Conservation (phyloP, 1,284 basidiomycete species). For the Ganoderma sinense region DNA sequence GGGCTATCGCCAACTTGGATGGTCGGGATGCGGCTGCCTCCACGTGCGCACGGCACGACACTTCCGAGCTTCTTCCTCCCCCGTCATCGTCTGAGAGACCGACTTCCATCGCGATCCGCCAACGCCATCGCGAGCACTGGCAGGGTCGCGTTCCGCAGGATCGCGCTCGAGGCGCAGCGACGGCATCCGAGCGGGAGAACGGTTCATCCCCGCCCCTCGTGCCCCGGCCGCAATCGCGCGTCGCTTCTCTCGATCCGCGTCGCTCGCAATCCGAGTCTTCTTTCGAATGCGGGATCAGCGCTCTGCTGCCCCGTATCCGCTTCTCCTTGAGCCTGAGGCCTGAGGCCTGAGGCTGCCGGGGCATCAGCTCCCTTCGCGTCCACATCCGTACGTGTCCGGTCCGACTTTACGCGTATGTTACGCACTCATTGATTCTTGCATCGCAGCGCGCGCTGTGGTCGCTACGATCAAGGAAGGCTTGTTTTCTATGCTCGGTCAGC, state of each 20-base stretch:
- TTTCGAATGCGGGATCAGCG: neutral
- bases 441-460: neutral
- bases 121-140: neutral
- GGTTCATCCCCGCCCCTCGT: slow-evolving; percentile 1
- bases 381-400: neutral
- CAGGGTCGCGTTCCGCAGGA: neutral
- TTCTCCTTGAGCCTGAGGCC: neutral
- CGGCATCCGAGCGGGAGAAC: slow-evolving; percentile 1
- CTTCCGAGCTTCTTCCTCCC: neutral
- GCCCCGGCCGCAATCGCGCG: slow-evolving; percentile 1
- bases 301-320: neutral
- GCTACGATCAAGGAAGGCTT: neutral
- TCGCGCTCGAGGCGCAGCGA: neutral
- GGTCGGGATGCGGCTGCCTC: neutral
- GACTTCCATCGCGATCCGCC: neutral
- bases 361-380: neutral
- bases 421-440: neutral
- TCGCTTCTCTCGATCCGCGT: slow-evolving; percentile 2
- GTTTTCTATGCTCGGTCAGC: neutral
- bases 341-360: neutral
- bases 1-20: neutral
- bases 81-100: neutral
- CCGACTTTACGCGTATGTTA: neutral
- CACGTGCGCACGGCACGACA: neutral
- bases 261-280: neutral